A percentile compares a stretch with the other conserved stretches of the same genome.
Evolutionary conservation across 1,284 basidiomycete species (phyloP).

Genomic region (Irpex sp.): DNA sequence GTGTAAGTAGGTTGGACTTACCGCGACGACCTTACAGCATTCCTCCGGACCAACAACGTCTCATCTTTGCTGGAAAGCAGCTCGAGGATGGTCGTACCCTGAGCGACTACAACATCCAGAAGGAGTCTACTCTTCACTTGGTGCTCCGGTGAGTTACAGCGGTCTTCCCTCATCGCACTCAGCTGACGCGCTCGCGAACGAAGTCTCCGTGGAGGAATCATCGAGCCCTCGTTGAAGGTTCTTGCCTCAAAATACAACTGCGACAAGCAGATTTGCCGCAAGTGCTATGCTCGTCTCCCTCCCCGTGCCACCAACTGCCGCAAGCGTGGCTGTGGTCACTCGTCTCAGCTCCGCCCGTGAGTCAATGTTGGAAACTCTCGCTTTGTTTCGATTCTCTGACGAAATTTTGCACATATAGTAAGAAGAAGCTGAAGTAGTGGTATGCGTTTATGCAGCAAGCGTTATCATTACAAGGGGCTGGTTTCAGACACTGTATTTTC

Average conservation of each 20-base stretch:
- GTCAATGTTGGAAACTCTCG: constrained; percentile 20
- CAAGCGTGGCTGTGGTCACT: constrained; percentile 90
- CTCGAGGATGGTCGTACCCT: constrained; percentile 20
- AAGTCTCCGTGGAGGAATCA: constrained; percentile 96
- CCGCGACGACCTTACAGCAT: constrained; percentile 46
- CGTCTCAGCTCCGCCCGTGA: constrained; percentile 92
- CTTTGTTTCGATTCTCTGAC: neutral
- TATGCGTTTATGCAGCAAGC: constrained; percentile 17
- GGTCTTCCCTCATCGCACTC: neutral
- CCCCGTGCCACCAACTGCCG: constrained; percentile 99
- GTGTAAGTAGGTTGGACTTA: neutral
- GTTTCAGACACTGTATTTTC: neutral
- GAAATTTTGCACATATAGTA: constrained; percentile 37
- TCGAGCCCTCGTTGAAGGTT: constrained; percentile 97
- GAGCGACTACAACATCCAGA: constrained; percentile 22
- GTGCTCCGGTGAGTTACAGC: constrained; percentile 50
- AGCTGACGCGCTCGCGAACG: constrained; percentile 2
- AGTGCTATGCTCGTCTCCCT: constrained; percentile 99
- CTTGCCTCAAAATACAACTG: constrained; percentile 97
- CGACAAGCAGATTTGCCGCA: constrained; percentile 98
- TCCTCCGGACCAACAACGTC: constrained; percentile 30
- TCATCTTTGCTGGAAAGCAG: constrained; percentile 21
- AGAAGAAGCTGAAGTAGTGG: constrained; percentile 96
- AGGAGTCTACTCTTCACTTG: constrained; percentile 20
- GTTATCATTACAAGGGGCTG: constrained; percentile 3